Evolutionary conservation across 345 rosid species (phyloP), one percentile per base, ranked within the genome.

Genomic region (Corymbia maculata): DNA sequence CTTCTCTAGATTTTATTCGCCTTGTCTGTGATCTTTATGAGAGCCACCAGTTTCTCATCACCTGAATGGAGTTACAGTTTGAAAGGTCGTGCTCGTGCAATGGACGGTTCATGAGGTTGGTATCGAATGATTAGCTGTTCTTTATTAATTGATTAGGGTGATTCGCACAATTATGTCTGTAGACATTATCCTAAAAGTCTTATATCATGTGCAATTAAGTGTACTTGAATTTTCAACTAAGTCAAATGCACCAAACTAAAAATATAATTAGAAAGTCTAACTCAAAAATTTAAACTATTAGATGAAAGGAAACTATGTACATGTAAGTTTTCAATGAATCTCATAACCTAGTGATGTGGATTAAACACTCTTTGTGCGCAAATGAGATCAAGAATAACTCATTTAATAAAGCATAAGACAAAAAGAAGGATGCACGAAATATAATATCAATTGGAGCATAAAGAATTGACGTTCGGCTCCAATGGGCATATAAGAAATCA

Each of bases 1-100:
- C 84, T 75, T 75, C 84, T 75, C 84, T 75, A 75, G 49, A 75
- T 75, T 75, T 75, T 75, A 75, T 75, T 75, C 84, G 49, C 49
- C 3, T 5, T 42, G 49, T 42, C 26, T 42, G 24, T 17, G 84
- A 75, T 75, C 66, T 59, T 11, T 59, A 42, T 75, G 4, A 42
- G 28, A 42, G 13, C 26, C 8, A 4, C 28, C 84, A 42, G 49
- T 21, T 75, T 42, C 49, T 42, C 28, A 45, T 75, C 84, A 75
- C 84, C 84, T 42, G 84, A 42, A 75, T 42, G 7, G 49, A 36
- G 82, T 75, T 42, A 11, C 49, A 75, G 49, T 42, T 75, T 22
- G 49, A 75, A 75, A 10, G 49, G 84, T 21, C 28, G 84, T 75
- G 28, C 49, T 45, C 49, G 49, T 6, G 49, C 84, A 11, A 75